Percentiles rank a stretch among this genome's conserved stretches.
Conservation (phyloP, 2,329 filamentous ascomycete species). For the Phaeoacremonium minimum region DNA sequence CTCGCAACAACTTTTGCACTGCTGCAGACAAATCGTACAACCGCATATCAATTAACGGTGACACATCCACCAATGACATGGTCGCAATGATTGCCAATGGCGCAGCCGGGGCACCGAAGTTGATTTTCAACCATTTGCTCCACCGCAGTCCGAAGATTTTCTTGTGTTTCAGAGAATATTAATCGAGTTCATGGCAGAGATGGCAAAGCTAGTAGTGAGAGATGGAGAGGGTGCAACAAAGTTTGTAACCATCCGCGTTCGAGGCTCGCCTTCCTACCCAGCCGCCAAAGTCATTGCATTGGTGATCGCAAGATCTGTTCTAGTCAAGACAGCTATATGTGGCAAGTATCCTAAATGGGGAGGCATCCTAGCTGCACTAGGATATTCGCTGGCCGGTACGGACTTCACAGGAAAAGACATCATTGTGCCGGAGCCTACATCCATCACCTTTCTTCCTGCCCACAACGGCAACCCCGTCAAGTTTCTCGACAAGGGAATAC, state of each 20-base stretch:
- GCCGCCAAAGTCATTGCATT: slow-evolving; percentile 77
- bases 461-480: slow-evolving; percentile 75
- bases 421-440: slow-evolving; percentile 66
- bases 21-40: slow-evolving; percentile 61
- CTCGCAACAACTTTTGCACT: slow-evolving; percentile 45
- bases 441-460: slow-evolving; percentile 72
- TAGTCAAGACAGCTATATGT: slow-evolving; percentile 97
- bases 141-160: too few species aligned
- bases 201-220: slow-evolving; percentile 89
- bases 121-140: too few species aligned
- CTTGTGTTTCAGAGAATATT: slow-evolving; percentile 66
- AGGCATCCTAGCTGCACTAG: slow-evolving; percentile 89
- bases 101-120: too few species aligned
- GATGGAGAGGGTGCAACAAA: slow-evolving; percentile 98
- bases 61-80: slow-evolving; percentile 69
- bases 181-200: slow-evolving; percentile 72
- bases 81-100: slow-evolving; percentile 62
- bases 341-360: slow-evolving; percentile 99
- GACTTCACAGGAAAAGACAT: slow-evolving; percentile 55
- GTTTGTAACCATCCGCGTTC: slow-evolving; percentile 89
- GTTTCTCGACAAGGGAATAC: slow-evolving; percentile 74
- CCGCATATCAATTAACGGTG: slow-evolving; percentile 65
- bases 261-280: slow-evolving; percentile 63
- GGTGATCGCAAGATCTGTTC: slow-evolving; percentile 82
- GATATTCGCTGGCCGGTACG: slow-evolving; percentile 63